Conservation (phyloP, 768 basidiomycete species). For the Megacollybia marginata region DNA sequence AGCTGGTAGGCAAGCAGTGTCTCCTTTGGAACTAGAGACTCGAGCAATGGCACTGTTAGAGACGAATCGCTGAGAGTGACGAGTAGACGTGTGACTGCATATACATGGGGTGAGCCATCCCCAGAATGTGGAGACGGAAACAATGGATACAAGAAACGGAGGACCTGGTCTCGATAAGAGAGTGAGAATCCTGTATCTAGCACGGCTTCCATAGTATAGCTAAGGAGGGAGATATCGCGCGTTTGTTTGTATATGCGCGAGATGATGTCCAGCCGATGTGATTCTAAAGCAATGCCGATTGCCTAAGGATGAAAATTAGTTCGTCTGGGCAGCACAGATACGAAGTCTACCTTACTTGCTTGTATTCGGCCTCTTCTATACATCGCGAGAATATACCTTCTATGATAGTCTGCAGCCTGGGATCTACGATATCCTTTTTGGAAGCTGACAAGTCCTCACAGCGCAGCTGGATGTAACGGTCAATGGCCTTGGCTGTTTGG, state of each 20-base stretch:
- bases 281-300: conserved; percentile 91
- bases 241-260: conserved; percentile 67
- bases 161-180: conserved; percentile 75
- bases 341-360: conserved; percentile 53
- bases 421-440: conserved; percentile 61
- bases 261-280: conserved; percentile 82
- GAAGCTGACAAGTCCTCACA: conserved; percentile 41
- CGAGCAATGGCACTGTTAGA: conserved; percentile 67
- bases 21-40: conserved; percentile 62
- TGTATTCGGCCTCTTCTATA: conserved; percentile 83
- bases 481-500: conserved; percentile 83
- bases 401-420: conserved; percentile 75
- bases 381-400: conserved; percentile 85
- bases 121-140: conserved; percentile 73
- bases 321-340: conserved; percentile 6
- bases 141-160: conserved; percentile 73
- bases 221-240: conserved; percentile 69
- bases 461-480: conserved; percentile 78
- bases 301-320: conserved; percentile 43
- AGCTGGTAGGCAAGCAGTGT: conserved; percentile 86
- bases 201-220: conserved; percentile 89
- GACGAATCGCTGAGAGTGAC: conserved; percentile 82
- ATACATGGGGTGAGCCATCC: conserved; percentile 68
- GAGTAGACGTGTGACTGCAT: conserved; percentile 80
- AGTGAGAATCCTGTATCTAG: conserved; percentile 87